Conservation (phyloP, 108 stramenopile genomes). For the Seminavis robusta region DNA sequence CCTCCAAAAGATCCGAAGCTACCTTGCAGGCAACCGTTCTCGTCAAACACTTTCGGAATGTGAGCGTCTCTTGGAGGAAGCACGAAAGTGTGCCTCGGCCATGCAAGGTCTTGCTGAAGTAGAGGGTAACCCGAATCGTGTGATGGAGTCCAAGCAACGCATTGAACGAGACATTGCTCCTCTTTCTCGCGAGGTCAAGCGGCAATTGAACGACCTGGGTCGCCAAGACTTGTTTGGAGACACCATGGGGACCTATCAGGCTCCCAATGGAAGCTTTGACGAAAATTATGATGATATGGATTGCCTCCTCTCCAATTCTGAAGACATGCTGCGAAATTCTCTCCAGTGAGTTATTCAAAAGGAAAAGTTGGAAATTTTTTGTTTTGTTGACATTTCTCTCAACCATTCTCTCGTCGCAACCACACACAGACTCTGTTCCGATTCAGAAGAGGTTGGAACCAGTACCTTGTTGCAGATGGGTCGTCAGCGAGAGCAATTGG, state of each 20-base stretch:
- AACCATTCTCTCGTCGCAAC: too few relatives aligned
- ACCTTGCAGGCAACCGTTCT: conserved; percentile 46
- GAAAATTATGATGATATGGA: conserved; percentile 35
- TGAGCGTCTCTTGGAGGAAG: conserved; percentile 52
- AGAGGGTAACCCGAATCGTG: conserved; percentile 62
- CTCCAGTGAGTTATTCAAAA: too few relatives aligned
- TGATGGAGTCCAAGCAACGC: conserved; percentile 49
- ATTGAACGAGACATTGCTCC: conserved; percentile 67
- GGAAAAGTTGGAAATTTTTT: too few relatives aligned
- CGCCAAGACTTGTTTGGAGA: conserved; percentile 43
- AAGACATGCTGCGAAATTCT: conserved; percentile 72
- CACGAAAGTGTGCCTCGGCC: conserved; percentile 58
- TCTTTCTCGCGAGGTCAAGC: conserved; percentile 52
- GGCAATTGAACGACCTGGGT: conserved; percentile 13
- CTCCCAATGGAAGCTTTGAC: conserved; percentile 21
- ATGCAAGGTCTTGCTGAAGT: conserved; percentile 79
- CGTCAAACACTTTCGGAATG: conserved; percentile 45
- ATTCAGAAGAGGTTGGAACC: conserved; percentile 73
- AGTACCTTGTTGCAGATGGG: conserved; percentile 60
- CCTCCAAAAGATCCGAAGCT: conserved; percentile 62
- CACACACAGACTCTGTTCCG: conserved; percentile 43
- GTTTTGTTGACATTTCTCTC: too few relatives aligned
- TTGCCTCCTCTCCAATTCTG: conserved; percentile 50
- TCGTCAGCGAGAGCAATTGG: conserved; percentile 73
- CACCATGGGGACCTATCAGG: too few relatives aligned